Percentiles rank a stretch among this genome's conserved stretches.
phyloP scores from a whole-genome alignment of 345 rosid species.

The Citrus maxima region DNA sequence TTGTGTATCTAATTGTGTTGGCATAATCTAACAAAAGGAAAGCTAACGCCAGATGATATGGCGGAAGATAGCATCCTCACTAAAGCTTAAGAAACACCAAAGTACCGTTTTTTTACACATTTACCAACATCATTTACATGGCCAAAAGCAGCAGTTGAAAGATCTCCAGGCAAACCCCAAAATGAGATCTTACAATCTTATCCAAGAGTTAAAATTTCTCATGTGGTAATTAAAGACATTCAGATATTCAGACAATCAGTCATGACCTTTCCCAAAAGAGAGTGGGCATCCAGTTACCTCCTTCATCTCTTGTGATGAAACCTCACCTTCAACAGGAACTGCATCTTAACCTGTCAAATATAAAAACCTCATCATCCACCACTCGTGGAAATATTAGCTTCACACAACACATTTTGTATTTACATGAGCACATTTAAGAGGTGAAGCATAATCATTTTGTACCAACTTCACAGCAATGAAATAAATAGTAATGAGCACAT shows the following conservation, averaged over 20 bases:
- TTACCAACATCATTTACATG: constrained; percentile 16
- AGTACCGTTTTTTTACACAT: background rate
- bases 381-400: background rate
- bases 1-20: background rate
- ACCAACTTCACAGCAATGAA: background rate
- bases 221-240: background rate
- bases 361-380: background rate
- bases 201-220: background rate
- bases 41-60: background rate
- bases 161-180: constrained; percentile 53
- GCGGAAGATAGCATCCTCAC: background rate
- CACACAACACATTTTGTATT: background rate
- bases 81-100: background rate
- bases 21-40: too few species aligned
- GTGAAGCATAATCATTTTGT: background rate
- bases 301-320: constrained; percentile 73
- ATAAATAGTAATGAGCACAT: background rate
- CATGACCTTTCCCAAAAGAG: background rate
- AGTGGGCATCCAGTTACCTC: background rate
- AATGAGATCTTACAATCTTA: constrained; percentile 46
- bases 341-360: constrained; percentile 73
- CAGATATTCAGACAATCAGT: background rate
- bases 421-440: background rate
- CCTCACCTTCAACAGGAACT: constrained; percentile 65
- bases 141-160: constrained; percentile 11